phyloP scores from a whole-genome alignment of 177 flowering plant species.

The Vitis hybrid region DNA sequence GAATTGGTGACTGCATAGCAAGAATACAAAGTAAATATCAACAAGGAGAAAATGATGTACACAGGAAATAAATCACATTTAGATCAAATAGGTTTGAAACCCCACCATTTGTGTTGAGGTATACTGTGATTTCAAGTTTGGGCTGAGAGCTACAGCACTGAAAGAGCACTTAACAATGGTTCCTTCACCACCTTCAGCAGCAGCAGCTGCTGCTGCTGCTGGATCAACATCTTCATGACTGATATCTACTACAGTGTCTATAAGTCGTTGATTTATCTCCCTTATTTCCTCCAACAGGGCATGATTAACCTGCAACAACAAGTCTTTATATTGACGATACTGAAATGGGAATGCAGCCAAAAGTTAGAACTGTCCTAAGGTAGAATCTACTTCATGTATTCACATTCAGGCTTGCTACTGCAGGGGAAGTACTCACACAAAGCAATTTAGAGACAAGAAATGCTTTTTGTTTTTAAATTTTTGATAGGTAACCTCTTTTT shows the following conservation, averaged over 20 bases:
- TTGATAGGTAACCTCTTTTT: too few relatives aligned
- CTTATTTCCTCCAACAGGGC: conserved; percentile 77
- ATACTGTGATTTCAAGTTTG: conserved; percentile 71
- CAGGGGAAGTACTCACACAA: background rate
- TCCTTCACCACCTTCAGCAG: conserved; percentile 72
- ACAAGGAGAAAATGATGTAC: background rate
- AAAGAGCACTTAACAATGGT: conserved; percentile 79
- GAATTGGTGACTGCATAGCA: conserved; percentile 81
- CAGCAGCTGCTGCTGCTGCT: conserved; percentile 41
- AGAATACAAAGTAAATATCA: conserved; percentile 9
- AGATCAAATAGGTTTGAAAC: conserved; percentile 2
- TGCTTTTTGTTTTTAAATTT: too few relatives aligned
- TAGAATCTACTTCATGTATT: background rate
- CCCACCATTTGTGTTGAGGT: conserved; percentile 74
- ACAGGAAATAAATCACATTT: background rate
- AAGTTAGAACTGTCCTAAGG: background rate
- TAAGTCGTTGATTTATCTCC: conserved; percentile 76
- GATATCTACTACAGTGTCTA: conserved; percentile 78
- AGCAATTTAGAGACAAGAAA: background rate
- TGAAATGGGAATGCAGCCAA: background rate
- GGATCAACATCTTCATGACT: conserved; percentile 82
- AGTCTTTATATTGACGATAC: background rate
- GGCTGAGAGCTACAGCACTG: conserved; percentile 80
- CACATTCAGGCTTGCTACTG: background rate
- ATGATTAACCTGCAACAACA: conserved; percentile 62